Percentiles rank a stretch among this genome's conserved stretches.
Evolutionary conservation across 192 early-diverging fungal genomes (phyloP).

Genomic region (Kappamyces sp.): DNA sequence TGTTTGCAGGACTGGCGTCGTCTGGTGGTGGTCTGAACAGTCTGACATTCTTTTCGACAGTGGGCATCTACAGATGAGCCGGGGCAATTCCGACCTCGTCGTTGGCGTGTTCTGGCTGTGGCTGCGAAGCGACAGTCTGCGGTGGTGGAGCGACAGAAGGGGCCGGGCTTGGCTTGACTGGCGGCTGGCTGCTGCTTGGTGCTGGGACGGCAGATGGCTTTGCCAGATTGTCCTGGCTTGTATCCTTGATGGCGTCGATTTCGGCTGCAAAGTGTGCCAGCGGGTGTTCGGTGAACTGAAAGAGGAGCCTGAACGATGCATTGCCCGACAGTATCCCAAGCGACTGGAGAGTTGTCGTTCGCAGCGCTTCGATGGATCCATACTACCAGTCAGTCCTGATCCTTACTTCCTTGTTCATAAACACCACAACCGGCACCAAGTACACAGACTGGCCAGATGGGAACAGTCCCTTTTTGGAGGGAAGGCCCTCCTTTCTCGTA

Average conservation of each 20-base stretch:
- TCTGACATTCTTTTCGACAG: constrained; percentile 31
- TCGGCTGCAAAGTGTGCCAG: constrained; percentile 45
- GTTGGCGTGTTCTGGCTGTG: not conserved
- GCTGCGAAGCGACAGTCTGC: not conserved
- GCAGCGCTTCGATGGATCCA: constrained; percentile 48
- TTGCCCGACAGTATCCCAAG: constrained; percentile 66
- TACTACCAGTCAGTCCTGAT: constrained; percentile 33
- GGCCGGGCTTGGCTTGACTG: too few species aligned
- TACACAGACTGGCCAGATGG: constrained; percentile 37
- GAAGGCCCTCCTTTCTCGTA: constrained; percentile 4
- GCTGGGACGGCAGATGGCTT: too few species aligned
- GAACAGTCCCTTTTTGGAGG: constrained; percentile 16
- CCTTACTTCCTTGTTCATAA: constrained; percentile 62
- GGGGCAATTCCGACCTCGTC: constrained; percentile 6
- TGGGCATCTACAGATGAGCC: not conserved
- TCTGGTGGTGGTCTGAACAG: constrained; percentile 51
- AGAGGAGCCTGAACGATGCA: constrained; percentile 64
- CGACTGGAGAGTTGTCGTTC: constrained; percentile 61
- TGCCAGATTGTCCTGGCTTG: too few species aligned
- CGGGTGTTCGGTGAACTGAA: constrained; percentile 43
- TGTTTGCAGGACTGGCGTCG: constrained; percentile 9
- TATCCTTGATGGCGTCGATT: constrained; percentile 21
- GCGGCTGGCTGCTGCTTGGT: too few species aligned
- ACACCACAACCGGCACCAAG: constrained; percentile 55
- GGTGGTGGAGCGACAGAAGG: not conserved